phyloP scores from a whole-genome alignment of 352 stramenopile species.

The Aphanomyces astaci region DNA sequence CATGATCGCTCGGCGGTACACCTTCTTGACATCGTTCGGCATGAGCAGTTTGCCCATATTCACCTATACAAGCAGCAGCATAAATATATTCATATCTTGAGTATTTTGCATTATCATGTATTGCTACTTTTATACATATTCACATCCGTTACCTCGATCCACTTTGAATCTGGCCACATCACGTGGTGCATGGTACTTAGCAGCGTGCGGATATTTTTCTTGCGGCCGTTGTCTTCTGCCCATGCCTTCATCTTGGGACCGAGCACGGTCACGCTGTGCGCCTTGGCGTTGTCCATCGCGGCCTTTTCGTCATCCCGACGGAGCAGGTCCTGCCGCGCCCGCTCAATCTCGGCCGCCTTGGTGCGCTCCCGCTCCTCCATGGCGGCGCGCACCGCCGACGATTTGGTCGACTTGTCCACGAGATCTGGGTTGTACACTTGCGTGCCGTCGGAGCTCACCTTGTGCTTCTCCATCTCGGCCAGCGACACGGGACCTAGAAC shows the following conservation, averaged over 20 bases:
- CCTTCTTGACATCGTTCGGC: conserved; percentile 85
- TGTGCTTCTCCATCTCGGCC: conserved; percentile 69
- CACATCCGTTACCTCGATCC: conserved; percentile 38
- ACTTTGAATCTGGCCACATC: conserved; percentile 86
- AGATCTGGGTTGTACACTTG: conserved; percentile 82
- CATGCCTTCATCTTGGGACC: conserved; percentile 70
- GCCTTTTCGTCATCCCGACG: conserved; percentile 43
- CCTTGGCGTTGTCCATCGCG: conserved; percentile 42
- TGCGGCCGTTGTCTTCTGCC: conserved; percentile 78
- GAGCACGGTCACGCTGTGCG: conserved; percentile 42
- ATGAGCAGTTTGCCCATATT: conserved; percentile 89
- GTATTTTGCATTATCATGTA: too few relatives aligned
- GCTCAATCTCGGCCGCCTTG: conserved; percentile 61
- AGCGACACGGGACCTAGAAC: conserved; percentile 50
- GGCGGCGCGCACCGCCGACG: conserved; percentile 58
- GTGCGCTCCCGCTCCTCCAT: conserved; percentile 77
- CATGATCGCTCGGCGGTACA: conserved; percentile 89
- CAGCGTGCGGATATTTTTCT: conserved; percentile 87
- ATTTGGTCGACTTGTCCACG: conserved; percentile 79
- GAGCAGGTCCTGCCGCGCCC: conserved; percentile 45
- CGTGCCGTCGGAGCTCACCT: conserved; percentile 57
- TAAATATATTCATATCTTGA: too few relatives aligned
- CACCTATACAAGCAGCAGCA: conserved; percentile 28
- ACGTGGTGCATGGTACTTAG: conserved; percentile 88
- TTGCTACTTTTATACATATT: too few relatives aligned